These are phyloP conservation scores for Xylariaceae sp. DNA, from an alignment of 2,329 filamentous ascomycete species.

Conservation along the genomic window DNA sequence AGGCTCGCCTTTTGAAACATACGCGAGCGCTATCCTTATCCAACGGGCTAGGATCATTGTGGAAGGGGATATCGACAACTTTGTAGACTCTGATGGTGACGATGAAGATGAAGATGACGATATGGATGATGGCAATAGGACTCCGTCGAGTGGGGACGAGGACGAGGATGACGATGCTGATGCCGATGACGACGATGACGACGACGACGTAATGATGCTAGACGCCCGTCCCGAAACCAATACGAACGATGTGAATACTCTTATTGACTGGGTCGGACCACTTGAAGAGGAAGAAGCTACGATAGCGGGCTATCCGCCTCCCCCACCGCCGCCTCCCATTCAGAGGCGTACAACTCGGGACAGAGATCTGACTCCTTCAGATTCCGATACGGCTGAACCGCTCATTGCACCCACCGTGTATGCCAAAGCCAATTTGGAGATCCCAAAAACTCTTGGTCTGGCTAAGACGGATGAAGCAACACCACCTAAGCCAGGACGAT, in stretches of 20 bases:
- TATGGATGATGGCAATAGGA: constrained; percentile 33
- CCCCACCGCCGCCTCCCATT: constrained; percentile 62
- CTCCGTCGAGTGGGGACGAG: constrained; percentile 44
- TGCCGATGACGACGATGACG: constrained; percentile 45
- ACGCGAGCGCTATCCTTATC: constrained; percentile 34
- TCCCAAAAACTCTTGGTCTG: constrained; percentile 78
- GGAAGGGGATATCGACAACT: constrained; percentile 30
- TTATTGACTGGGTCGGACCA: constrained; percentile 47
- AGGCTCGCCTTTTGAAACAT: constrained; percentile 32
- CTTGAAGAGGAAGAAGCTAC: constrained; percentile 76
- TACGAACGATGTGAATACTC: constrained; percentile 40
- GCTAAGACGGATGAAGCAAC: constrained; percentile 38
- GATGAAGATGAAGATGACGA: constrained; percentile 50
- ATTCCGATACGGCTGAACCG: constrained; percentile 69
- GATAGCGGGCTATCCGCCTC: constrained; percentile 69
- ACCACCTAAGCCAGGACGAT: constrained; percentile 66
- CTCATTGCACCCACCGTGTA: constrained; percentile 61
- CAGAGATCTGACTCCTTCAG: constrained; percentile 65
- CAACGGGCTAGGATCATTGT: constrained; percentile 36
- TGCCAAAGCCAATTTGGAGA: constrained; percentile 64
- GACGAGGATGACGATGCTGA: constrained; percentile 61
- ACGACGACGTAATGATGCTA: constrained; percentile 59
- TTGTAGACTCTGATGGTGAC: constrained; percentile 44
- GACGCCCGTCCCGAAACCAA: constrained; percentile 45
- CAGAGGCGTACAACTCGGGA: constrained; percentile 48